These are phyloP conservation scores for Combretum micranthum DNA, from an alignment of 345 rosid species.

Conservation along the genomic window DNA sequence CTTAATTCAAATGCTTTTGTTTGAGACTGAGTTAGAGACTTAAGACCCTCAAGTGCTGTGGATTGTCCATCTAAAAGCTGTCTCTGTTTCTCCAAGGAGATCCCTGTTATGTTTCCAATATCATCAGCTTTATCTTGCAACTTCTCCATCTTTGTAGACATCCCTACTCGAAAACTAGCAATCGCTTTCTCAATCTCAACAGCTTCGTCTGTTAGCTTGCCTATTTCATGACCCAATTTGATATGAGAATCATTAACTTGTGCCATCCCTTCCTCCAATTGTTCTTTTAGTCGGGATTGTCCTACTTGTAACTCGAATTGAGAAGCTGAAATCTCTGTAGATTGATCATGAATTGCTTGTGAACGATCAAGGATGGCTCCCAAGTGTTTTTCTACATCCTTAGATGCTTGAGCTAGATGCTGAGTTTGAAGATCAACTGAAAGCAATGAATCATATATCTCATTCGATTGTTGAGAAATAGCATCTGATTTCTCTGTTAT, in stretches of 20 bases:
- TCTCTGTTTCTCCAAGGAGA: conserved; percentile 63
- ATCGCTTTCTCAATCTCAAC: conserved; percentile 54
- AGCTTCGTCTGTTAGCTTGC: conserved; percentile 43
- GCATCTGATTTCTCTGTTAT: conserved; percentile 40
- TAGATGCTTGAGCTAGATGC: conserved; percentile 42
- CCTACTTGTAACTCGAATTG: conserved; percentile 48
- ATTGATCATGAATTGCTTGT: conserved; percentile 38
- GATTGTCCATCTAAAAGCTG: conserved; percentile 61
- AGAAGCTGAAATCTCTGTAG: conserved; percentile 47
- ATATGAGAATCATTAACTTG: conserved; percentile 40
- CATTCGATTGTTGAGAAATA: conserved; percentile 39
- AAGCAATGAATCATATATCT: conserved; percentile 45
- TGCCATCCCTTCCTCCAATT: conserved; percentile 51
- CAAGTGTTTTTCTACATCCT: conserved; percentile 35
- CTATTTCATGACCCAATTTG: conserved; percentile 43
- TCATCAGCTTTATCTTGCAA: conserved; percentile 54
- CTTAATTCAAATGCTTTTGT: conserved; percentile 71
- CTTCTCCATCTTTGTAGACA: conserved; percentile 46
- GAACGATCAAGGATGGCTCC: conserved; percentile 41
- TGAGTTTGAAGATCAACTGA: conserved; percentile 43
- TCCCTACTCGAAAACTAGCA: conserved; percentile 32
- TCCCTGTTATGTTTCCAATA: conserved; percentile 47
- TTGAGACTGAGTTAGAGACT: conserved; percentile 53
- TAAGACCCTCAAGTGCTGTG: conserved; percentile 59
- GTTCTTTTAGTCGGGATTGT: conserved; percentile 51